Percentiles rank a stretch among this genome's conserved stretches.
phyloP scores from a whole-genome alignment of 192 early-diverging fungal species.

The Kappamyces sp. region DNA sequence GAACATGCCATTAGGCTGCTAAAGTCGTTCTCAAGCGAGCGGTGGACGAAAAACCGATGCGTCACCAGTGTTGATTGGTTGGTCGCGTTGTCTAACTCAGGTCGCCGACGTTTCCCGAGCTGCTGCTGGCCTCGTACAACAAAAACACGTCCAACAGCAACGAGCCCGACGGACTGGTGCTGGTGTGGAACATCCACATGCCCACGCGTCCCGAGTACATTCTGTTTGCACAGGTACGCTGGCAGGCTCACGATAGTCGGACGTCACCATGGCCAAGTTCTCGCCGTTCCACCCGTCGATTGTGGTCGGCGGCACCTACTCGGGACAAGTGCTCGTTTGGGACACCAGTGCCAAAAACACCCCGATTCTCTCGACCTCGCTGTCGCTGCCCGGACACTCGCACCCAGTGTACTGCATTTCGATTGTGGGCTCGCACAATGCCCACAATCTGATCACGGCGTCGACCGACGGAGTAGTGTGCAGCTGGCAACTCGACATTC shows the following conservation, averaged over 20 bases:
- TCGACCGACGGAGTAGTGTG: conserved; percentile 96
- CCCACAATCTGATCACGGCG: conserved; percentile 85
- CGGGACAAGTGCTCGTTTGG: conserved; percentile 97
- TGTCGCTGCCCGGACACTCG: conserved; percentile 89
- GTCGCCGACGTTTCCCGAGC: conserved; percentile 65
- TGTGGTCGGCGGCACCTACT: conserved; percentile 93
- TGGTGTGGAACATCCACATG: conserved; percentile 90
- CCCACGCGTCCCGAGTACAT: conserved; percentile 90
- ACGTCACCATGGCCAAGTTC: conserved; percentile 79
- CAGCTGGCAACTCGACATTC: conserved; percentile 96
- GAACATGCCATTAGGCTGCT: conserved; percentile 67
- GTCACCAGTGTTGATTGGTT: conserved; percentile 95
- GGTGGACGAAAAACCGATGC: conserved; percentile 75
- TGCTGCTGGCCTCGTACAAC: conserved; percentile 86
- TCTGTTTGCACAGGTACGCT: conserved; percentile 72
- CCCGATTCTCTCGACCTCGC: conserved; percentile 91
- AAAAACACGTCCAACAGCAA: conserved; percentile 78
- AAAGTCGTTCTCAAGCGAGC: conserved; percentile 72
- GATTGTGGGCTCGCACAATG: conserved; percentile 92
- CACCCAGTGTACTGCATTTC: conserved; percentile 90
- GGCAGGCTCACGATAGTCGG: conserved; percentile 49
- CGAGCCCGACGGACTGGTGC: conserved; percentile 91
- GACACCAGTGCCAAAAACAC: conserved; percentile 80
- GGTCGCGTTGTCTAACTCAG: no score
- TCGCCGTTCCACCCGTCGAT: conserved; percentile 90